phyloP scores from a whole-genome alignment of 2,329 filamentous ascomycete genomes.

The Akanthomyces lecanii region DNA sequence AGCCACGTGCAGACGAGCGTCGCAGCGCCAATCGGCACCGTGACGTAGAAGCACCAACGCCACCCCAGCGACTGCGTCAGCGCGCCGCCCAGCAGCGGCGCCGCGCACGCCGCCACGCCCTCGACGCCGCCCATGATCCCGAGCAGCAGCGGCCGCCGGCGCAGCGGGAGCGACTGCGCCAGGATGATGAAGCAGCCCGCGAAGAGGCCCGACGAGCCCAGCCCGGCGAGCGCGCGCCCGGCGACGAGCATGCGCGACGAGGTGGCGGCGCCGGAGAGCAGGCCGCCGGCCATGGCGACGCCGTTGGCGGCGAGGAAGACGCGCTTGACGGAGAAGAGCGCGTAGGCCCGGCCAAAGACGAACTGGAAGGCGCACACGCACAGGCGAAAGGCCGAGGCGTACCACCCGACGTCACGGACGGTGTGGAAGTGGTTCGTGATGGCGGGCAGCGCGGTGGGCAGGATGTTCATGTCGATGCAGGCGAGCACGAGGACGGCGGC shows the following conservation, averaged over 20 bases:
- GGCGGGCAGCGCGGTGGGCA: constrained; percentile 20
- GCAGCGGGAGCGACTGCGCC: background rate
- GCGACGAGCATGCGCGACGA: constrained; percentile 41
- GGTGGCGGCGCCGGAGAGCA: constrained; percentile 40
- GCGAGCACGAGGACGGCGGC: constrained; percentile 16
- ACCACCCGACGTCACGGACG: constrained; percentile 24
- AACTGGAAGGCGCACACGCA: constrained; percentile 30
- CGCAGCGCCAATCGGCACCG: constrained; percentile 23
- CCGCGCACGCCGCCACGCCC: constrained; percentile 20
- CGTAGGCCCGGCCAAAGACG: constrained; percentile 27
- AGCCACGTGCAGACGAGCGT: constrained; percentile 14
- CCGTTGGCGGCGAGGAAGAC: constrained; percentile 36
- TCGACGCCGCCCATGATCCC: constrained; percentile 19
- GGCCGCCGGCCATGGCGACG: constrained; percentile 41
- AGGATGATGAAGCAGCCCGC: constrained; percentile 28
- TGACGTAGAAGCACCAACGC: constrained; percentile 35
- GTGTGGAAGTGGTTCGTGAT: constrained; percentile 25
- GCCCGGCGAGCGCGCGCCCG: constrained; percentile 42
- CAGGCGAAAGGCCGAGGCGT: constrained; percentile 27
- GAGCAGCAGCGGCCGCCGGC: constrained; percentile 2
- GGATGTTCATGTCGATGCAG: constrained; percentile 24
- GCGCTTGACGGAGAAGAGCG: constrained; percentile 40
- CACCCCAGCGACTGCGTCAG: constrained; percentile 28
- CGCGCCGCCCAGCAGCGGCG: constrained; percentile 26
- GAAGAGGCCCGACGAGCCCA: constrained; percentile 39